Percentiles rank a stretch among this genome's conserved stretches.
Conservation (phyloP, 2,329 filamentous ascomycete species). For the Rhynchosporium agropyri region DNA sequence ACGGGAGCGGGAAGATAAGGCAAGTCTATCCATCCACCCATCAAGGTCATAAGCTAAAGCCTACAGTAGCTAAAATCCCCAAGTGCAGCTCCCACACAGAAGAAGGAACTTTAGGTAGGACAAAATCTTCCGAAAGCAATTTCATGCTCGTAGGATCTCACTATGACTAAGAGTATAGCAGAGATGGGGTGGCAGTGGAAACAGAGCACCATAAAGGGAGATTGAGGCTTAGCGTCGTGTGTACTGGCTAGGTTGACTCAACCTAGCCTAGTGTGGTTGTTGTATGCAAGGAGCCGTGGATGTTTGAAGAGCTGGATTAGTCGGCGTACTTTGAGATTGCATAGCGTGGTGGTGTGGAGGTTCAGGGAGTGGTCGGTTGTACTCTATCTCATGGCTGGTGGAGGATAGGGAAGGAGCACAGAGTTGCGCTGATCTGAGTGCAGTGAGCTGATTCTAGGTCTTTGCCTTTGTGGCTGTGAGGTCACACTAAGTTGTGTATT, state of each 20-base stretch:
- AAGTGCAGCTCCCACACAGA: neutral
- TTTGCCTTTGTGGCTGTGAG: neutral
- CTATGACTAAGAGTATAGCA: no score
- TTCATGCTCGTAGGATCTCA: no score
- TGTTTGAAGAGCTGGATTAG: neutral
- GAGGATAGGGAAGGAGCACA: neutral
- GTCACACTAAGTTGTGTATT: no score
- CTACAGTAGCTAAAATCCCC: no score
- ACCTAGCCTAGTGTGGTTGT: neutral
- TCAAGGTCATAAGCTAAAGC: neutral
- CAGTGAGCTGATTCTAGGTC: neutral
- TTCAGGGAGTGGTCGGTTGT: neutral
- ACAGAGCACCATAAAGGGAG: no score
- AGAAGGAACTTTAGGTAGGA: neutral
- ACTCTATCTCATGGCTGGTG: neutral
- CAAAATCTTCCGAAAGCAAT: neutral
- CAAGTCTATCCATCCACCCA: neutral
- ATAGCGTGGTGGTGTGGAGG: neutral
- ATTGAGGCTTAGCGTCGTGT: neutral
- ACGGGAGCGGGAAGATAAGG: neutral
- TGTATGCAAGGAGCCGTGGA: neutral
- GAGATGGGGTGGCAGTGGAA: no score
- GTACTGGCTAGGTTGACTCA: neutral
- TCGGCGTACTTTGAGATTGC: neutral
- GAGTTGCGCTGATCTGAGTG: neutral